A percentile compares a stretch with the other conserved stretches of the same genome.
Evolutionary conservation across 116 monocot species (phyloP).

Genomic region (Posidonia oceanica): DNA sequence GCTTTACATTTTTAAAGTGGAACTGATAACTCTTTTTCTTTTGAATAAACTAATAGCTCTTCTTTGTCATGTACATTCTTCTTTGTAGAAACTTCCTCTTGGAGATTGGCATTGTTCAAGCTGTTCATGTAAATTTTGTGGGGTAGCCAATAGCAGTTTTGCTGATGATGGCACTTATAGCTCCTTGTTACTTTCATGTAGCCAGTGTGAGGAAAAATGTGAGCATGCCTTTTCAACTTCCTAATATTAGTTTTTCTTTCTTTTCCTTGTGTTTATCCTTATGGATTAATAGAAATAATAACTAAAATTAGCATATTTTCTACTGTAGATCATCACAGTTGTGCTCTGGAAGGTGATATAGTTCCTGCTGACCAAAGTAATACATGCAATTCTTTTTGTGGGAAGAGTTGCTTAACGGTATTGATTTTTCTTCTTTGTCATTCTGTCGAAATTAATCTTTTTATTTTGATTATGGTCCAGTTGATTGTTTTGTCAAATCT

Average conservation of each 20-base stretch:
- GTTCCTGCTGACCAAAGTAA: slow-evolving; percentile 4
- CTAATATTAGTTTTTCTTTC: background rate
- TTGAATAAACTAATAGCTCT: too few relatives aligned
- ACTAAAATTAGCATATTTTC: background rate
- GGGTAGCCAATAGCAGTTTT: slow-evolving; percentile 19
- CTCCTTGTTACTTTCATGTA: slow-evolving; percentile 39
- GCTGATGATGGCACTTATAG: background rate
- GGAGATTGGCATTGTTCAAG: slow-evolving; percentile 84
- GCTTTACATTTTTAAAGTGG: too few relatives aligned
- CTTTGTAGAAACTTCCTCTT: slow-evolving; percentile 63
- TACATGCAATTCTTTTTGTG: slow-evolving; percentile 43
- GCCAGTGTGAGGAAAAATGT: slow-evolving; percentile 81
- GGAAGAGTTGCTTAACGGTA: slow-evolving; percentile 66
- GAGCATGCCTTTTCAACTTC: background rate
- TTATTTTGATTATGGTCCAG: too few relatives aligned
- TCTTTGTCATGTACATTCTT: too few relatives aligned
- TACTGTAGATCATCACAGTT: slow-evolving; percentile 62
- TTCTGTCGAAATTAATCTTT: background rate
- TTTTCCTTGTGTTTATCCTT: too few relatives aligned
- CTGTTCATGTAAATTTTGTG: slow-evolving; percentile 83
- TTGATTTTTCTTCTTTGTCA: slow-evolving; percentile 6
- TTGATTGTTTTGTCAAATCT: too few relatives aligned
- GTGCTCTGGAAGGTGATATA: slow-evolving; percentile 39
- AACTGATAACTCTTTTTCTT: too few relatives aligned
- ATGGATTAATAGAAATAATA: too few relatives aligned